Percentiles rank a stretch among this genome's conserved stretches.
These are phyloP conservation scores for Podospora pseudoanserina DNA, from an alignment of 495 filamentous ascomycete species.

Conservation along the genomic window DNA sequence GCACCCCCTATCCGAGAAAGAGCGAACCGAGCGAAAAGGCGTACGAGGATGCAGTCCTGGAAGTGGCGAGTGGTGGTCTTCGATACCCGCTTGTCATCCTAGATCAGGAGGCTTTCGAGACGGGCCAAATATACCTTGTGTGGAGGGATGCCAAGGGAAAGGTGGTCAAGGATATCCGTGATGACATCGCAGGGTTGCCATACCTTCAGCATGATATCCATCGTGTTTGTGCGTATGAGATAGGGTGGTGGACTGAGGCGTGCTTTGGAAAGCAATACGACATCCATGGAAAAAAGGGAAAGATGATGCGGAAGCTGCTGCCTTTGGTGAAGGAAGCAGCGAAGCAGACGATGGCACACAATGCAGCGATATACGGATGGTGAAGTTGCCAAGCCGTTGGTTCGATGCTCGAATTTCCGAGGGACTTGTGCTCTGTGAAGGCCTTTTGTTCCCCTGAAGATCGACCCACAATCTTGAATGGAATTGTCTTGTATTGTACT, in stretches of 20 bases:
- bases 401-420: no score
- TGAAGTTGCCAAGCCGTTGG: no score
- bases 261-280: neutral
- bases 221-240: neutral
- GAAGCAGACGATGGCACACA: neutral
- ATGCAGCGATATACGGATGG: no score
- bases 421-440: no score
- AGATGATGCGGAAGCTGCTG: neutral
- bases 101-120: neutral
- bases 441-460: no score
- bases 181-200: neutral
- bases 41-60: neutral
- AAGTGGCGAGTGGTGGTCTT: neutral
- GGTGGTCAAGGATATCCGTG: neutral
- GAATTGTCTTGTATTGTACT: no score
- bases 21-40: neutral
- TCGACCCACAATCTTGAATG: no score
- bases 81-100: neutral
- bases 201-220: neutral
- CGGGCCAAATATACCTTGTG: neutral
- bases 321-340: neutral
- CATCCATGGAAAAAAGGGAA: neutral
- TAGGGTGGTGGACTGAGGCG: neutral
- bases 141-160: neutral
- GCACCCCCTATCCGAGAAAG: neutral